A percentile compares a stretch with the other conserved stretches of the same genome.
Conservation (phyloP, 495 filamentous ascomycete genomes). For the Lentithecium fluviatile region DNA sequence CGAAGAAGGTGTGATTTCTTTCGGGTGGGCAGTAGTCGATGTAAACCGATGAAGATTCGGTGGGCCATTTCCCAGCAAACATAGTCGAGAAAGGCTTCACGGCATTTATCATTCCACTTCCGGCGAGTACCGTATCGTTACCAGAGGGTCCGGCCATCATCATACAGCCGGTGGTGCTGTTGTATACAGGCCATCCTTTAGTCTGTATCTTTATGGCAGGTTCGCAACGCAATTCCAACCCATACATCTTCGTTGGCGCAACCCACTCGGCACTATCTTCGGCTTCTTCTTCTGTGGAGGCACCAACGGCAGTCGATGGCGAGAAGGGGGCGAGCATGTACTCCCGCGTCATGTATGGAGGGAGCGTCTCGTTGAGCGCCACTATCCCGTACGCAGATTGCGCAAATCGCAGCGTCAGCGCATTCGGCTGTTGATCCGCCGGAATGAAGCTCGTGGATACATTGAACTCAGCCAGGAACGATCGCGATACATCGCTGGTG, state of each 20-base stretch:
- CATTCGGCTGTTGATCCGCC: slow-evolving; percentile 32
- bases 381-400: slow-evolving; percentile 42
- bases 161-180: not conserved
- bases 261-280: slow-evolving; percentile 35
- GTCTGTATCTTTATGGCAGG: slow-evolving; percentile 15
- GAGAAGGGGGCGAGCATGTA: slow-evolving; percentile 45
- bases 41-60: slow-evolving; percentile 30
- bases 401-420: slow-evolving; percentile 37
- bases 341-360: slow-evolving; percentile 43
- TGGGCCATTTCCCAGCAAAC: not conserved
- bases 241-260: slow-evolving; percentile 38
- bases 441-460: slow-evolving; percentile 33
- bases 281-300: not conserved
- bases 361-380: slow-evolving; percentile 45
- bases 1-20: slow-evolving; percentile 39
- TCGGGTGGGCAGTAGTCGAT: slow-evolving; percentile 31
- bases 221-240: slow-evolving; percentile 43
- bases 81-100: no score
- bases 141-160: not conserved
- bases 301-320: not conserved
- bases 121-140: no score
- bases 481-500: slow-evolving; percentile 21
- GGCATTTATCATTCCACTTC: no score
- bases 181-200: not conserved
- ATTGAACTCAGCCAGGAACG: slow-evolving; percentile 7